Base-by-base conservation (phyloP, 148 eudicot species). In the Linanthus parryae region DNA sequence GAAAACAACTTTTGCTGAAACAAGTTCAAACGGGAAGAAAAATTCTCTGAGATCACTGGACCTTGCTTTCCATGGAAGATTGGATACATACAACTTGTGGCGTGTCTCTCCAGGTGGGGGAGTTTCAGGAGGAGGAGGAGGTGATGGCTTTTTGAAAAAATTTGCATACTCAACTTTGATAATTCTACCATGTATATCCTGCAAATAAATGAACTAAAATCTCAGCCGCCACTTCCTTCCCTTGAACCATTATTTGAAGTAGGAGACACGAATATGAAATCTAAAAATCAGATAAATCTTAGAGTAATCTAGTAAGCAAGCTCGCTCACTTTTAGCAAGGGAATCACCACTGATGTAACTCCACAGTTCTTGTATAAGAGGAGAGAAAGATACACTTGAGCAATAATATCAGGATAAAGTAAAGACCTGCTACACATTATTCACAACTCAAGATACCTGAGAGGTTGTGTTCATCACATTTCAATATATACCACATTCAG, bases 21-120 rank as follows among this genome's bases (percentile, higher is more conserved):
- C 76, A 54, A 84, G 94, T 33, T 58, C 79, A 67, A 63, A 78
- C 24, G 76, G 64, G 4, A 75, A 63, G 46, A 91, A 86, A 49
- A 91, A 76, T 38, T 91, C 95, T 64, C 76, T 73, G 46, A 91
- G 86, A 57, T 83, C 58, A 40, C 35, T 63, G 28, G 97, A 66
- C 61, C 97, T 81, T 58, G 58, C 89, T 84, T 91, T 91, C 97
- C 97, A 86, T 24, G 77, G 77, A 62, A 91, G 83, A 73, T 91
- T 91, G 12, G 95, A 85, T 41, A 86, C 79, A 58, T 85, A 91
- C 27, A 91, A 68, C 66, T 63, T 69, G 59, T 91, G 73, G 10
- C 75, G 77, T 8, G 89, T 74, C 69, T 86, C 85, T 25, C 65
- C 70, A 20, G 57, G 64, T 15, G 73, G 72, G 60, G 64, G 63